Percentiles rank a stretch among this genome's conserved stretches.
phyloP scores from a whole-genome alignment of 2,329 filamentous ascomycete species.

The Pseudogymnoascus sp. region DNA sequence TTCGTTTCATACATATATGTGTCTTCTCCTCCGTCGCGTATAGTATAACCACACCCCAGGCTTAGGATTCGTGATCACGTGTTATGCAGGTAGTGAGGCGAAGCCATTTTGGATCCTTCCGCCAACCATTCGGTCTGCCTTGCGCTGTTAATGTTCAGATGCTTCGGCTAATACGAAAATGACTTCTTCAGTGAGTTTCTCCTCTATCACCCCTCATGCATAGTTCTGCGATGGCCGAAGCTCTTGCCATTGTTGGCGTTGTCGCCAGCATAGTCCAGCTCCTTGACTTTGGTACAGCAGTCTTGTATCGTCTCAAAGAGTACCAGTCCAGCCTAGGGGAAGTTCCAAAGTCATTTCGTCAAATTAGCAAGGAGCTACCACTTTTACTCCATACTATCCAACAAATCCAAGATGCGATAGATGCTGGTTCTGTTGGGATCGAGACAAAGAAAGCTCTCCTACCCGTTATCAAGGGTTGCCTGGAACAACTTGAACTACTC shows the following conservation, averaged over 20 bases:
- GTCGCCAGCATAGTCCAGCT: conserved; percentile 18
- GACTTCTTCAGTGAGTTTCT: neutral
- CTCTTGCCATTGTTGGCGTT: conserved; percentile 15
- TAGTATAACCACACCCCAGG: neutral
- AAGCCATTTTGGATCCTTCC: no score
- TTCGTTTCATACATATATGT: neutral
- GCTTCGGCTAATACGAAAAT: neutral
- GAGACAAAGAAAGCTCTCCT: conserved; percentile 3
- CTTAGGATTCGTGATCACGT: no score
- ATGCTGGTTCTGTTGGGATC: neutral
- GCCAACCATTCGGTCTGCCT: neutral
- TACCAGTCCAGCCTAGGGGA: conserved; percentile 6
- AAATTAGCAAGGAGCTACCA: conserved; percentile 8
- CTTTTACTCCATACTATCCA: conserved; percentile 4
- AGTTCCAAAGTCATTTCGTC: conserved; percentile 4
- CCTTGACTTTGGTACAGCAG: conserved; percentile 11
- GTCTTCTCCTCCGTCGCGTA: neutral
- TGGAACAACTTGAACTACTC: conserved; percentile 8
- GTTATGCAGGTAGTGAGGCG: no score
- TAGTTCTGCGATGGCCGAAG: conserved; percentile 17
- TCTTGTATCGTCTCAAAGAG: conserved; percentile 10
- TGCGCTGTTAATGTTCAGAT: neutral
- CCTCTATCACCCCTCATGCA: neutral
- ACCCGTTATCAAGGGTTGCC: conserved; percentile 5
- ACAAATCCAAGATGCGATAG: conserved; percentile 4